These are phyloP conservation scores for Physocladia obscura DNA, from an alignment of 192 early-diverging fungal genomes.

Conservation along the genomic window DNA sequence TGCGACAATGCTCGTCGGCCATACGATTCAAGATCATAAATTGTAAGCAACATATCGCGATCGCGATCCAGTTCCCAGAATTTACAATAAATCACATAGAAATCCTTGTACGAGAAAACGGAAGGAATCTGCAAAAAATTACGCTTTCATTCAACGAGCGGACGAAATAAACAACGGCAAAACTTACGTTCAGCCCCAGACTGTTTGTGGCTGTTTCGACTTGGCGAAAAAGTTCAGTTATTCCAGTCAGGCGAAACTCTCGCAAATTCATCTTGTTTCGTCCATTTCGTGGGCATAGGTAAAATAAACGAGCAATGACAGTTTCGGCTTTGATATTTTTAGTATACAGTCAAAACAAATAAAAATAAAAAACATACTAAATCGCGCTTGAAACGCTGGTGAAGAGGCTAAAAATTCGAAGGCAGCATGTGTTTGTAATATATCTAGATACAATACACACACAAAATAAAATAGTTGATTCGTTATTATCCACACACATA, in stretches of 20 bases:
- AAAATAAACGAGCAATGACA: constrained; percentile 80
- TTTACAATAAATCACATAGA: constrained; percentile 94
- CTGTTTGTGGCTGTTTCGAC: constrained; percentile 48
- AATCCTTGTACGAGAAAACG: constrained; percentile 92
- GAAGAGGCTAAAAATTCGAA: constrained; percentile 79
- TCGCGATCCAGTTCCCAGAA: constrained; percentile 89
- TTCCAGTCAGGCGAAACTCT: constrained; percentile 65
- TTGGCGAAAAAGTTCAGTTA: constrained; percentile 58
- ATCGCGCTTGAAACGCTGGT: constrained; percentile 77
- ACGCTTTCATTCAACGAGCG: constrained; percentile 57
- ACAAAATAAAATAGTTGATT: neutral
- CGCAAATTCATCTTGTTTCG: constrained; percentile 66
- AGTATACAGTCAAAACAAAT: neutral
- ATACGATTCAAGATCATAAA: constrained; percentile 50
- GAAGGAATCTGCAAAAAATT: constrained; percentile 59
- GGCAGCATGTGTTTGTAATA: constrained; percentile 77
- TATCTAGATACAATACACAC: constrained; percentile 44
- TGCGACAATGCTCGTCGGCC: constrained; percentile 66
- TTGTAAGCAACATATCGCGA: constrained; percentile 70
- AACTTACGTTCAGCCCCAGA: constrained; percentile 4
- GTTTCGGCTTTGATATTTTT: constrained; percentile 67
- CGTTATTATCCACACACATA: neutral
- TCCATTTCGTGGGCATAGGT: constrained; percentile 60
- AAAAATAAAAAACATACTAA: constrained; percentile 51
- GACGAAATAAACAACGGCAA: neutral